Base-by-base conservation (phyloP, 495 filamentous ascomycete species). In the Tetracladium setigerum region DNA sequence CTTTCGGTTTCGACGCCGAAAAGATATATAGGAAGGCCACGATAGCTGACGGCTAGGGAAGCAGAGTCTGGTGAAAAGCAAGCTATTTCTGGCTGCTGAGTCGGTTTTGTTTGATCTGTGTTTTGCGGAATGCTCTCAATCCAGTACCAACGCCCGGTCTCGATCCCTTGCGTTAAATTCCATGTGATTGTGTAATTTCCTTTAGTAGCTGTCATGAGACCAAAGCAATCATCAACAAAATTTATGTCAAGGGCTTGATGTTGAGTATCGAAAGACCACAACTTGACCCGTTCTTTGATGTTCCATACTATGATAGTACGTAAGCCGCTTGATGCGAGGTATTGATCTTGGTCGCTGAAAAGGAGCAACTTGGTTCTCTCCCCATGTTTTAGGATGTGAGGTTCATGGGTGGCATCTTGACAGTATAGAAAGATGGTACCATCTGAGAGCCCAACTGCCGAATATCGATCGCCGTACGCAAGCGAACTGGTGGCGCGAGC, bases 1-100 rank as follows among this genome's bases (percentile, higher is more conserved):
- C 41, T 37, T 50, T 61, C 52, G 31, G 49, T 46, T 17, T 58
- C 46, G n/a, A 66, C 38, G 27, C 55, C 55, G 55, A 56, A 66
- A 30, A 66, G 36, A 12, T 33, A 40, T 11, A 62, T 51, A 17
- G 53, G 50, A 33, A 50, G 39, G 33, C 56, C 56, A 18, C 31
- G 38, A 38, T 61, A 57, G 12, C 46, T 48, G 15, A 59, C 30
- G 16, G 59, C 57, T 39, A 60, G 10, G 3, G 7, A 27, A 27
- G 22, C 3, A 27, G 22, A 27, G 22, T 27, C 22, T 27, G 22
- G 3, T 27, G 22, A 27, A 27, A 27, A 27, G 22, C 22, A 27
- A 27, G 22, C 22, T 27, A 3, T 27, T 3, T 7, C 7, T 27
- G 22, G 22, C 7, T 27, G 22, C 7, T 27, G 22, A 27, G 3